Percentiles rank a stretch among this genome's conserved stretches.
Evolutionary conservation across 352 stramenopile species (phyloP).

Genomic region (Phytophthora quininea): DNA sequence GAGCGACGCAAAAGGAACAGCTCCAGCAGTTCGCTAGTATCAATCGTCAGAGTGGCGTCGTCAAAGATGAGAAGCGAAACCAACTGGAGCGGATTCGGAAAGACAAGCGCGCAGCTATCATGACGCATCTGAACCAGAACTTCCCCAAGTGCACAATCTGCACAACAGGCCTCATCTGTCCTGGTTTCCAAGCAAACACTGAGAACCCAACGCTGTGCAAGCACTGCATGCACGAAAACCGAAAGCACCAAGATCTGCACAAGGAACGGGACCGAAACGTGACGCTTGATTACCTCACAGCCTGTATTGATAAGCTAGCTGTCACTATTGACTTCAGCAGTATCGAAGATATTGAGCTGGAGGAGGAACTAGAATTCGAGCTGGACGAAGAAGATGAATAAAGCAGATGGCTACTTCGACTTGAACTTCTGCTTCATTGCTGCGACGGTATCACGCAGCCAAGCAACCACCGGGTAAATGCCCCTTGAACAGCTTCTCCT

Average conservation of each 20-base stretch:
- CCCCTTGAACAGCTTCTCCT: conserved; percentile 9
- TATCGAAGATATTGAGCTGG: conserved; percentile 61
- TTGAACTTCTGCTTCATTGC: conserved; percentile 16
- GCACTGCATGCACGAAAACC: conserved; percentile 77
- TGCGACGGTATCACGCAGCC: conserved; percentile 3
- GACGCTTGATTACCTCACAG: conserved; percentile 55
- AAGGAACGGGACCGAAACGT: conserved; percentile 38
- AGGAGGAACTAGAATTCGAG: conserved; percentile 62
- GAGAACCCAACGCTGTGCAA: conserved; percentile 77
- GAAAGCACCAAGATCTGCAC: conserved; percentile 66
- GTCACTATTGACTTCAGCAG: conserved; percentile 58
- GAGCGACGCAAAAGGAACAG: conserved; percentile 50
- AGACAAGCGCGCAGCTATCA: conserved; percentile 47
- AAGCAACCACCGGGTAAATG: conserved; percentile 8
- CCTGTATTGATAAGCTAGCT: conserved; percentile 57
- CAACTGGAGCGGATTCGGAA: conserved; percentile 54
- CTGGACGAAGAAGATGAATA: conserved; percentile 37
- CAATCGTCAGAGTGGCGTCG: conserved; percentile 51
- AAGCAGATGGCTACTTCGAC: conserved; percentile 9
- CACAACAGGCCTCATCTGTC: conserved; percentile 65
- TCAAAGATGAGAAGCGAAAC: conserved; percentile 43
- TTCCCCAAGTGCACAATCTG: conserved; percentile 77
- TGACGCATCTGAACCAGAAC: conserved; percentile 54
- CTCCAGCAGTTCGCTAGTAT: conserved; percentile 51
- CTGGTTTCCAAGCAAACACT: conserved; percentile 70